Percentiles rank a stretch among this genome's conserved stretches.
phyloP scores from a whole-genome alignment of 805 yeast species.

The Candida alai region DNA sequence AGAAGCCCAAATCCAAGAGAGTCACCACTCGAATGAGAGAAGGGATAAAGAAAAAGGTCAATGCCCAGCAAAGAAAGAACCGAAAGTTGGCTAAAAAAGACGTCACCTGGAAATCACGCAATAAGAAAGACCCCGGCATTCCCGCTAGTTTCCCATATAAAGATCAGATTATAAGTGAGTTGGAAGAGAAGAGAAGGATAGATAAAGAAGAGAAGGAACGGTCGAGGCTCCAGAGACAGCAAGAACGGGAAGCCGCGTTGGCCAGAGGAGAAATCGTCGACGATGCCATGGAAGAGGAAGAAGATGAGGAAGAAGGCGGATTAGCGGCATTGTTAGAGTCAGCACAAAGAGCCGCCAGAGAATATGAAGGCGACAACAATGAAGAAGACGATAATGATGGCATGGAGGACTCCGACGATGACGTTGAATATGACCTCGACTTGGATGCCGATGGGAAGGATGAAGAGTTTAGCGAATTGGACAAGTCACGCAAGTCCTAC shows the following conservation, averaged over 20 bases:
- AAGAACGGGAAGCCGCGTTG: conserved; percentile 39
- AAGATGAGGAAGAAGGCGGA: conserved; percentile 42
- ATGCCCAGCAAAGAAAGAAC: conserved; percentile 86
- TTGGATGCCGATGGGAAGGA: conserved; percentile 38
- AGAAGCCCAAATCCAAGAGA: conserved; percentile 79
- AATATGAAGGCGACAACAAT: conserved; percentile 55
- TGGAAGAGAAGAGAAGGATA: conserved; percentile 57
- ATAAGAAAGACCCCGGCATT: conserved; percentile 87
- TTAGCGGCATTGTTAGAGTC: conserved; percentile 84
- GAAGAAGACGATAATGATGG: conserved; percentile 30
- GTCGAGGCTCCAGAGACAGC: conserved; percentile 47
- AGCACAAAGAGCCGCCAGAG: conserved; percentile 84
- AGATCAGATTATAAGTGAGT: conserved; percentile 69
- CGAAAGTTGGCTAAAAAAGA: conserved; percentile 81
- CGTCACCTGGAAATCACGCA: conserved; percentile 86
- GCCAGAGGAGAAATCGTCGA: conserved; percentile 37
- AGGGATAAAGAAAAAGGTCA: conserved; percentile 93
- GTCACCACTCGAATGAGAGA: conserved; percentile 89
- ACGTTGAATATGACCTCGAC: conserved; percentile 41
- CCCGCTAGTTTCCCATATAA: conserved; percentile 95
- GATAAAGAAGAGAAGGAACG: conserved; percentile 53
- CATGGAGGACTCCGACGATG: conserved; percentile 29
- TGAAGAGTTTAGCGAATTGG: conserved; percentile 48
- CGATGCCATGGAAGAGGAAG: conserved; percentile 36
- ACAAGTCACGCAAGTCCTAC: conserved; percentile 82